Conservation (phyloP, 2,329 filamentous ascomycete species). For the Calonectria hongkongensis region DNA sequence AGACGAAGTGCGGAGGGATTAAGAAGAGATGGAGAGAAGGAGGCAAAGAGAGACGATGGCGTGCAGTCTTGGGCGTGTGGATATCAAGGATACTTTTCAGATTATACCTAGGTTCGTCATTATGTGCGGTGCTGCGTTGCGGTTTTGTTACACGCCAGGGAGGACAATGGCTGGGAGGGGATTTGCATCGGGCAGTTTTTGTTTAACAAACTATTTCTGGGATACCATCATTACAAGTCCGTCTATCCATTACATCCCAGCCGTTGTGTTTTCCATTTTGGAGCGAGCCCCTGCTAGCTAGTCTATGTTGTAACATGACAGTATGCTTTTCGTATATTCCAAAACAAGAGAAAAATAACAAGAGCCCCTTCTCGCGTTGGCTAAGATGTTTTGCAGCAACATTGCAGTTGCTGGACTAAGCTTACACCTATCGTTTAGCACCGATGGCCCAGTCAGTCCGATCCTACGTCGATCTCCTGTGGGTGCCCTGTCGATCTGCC, state of each 20-base stretch:
- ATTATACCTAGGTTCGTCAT: slow-evolving; percentile 54
- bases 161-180: slow-evolving; percentile 31
- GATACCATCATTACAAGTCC: slow-evolving; percentile 27
- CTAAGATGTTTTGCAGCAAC: background rate
- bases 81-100: slow-evolving; percentile 49
- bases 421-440: background rate
- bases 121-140: slow-evolving; percentile 31
- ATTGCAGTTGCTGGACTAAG: background rate
- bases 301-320: background rate
- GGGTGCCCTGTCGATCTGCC: slow-evolving; percentile 2
- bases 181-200: slow-evolving; percentile 38
- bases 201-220: slow-evolving; percentile 37
- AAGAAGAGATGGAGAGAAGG: slow-evolving; percentile 35
- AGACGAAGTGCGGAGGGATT: slow-evolving; percentile 41
- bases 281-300: too few species aligned
- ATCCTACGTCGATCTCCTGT: slow-evolving; percentile 10
- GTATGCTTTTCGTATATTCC: background rate
- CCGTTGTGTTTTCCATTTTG: background rate
- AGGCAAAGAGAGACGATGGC: slow-evolving; percentile 10
- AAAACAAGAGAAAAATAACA: background rate
- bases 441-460: background rate
- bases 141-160: slow-evolving; percentile 10
- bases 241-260: background rate
- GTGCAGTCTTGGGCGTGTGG: slow-evolving; percentile 48
- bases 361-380: background rate